phyloP scores from a whole-genome alignment of 306 rosid genomes.

The Mimosa bimucronata region DNA sequence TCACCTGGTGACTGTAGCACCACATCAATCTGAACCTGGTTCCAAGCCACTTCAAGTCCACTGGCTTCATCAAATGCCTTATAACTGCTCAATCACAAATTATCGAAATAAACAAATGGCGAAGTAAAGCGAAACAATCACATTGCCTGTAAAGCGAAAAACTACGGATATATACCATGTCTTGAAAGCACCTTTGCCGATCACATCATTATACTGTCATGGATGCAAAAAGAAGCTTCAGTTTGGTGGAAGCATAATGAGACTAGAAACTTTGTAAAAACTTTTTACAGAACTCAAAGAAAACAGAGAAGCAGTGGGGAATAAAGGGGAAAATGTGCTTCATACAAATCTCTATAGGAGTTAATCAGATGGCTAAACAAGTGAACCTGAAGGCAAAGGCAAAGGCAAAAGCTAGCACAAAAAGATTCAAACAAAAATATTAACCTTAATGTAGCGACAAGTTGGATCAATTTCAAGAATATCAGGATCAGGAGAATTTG shows the following conservation, averaged over 20 bases:
- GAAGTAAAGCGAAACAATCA: background rate
- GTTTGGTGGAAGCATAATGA: constrained; percentile 2
- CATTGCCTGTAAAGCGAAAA: too few species aligned
- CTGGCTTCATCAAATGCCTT: constrained; percentile 84
- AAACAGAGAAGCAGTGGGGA: too few species aligned
- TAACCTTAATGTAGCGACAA: constrained; percentile 59
- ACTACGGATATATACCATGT: constrained; percentile 49
- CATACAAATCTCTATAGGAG: background rate
- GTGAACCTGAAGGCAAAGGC: background rate
- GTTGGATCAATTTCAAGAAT: constrained; percentile 61
- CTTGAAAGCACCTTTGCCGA: constrained; percentile 59
- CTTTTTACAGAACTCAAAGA: background rate
- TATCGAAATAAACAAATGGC: background rate
- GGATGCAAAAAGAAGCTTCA: constrained; percentile 30
- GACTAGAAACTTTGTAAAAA: background rate
- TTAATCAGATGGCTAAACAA: background rate
- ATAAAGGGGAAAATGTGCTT: background rate
- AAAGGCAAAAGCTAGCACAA: background rate
- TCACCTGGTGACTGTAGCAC: constrained; percentile 78
- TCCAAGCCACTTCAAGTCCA: constrained; percentile 95
- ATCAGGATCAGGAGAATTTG: constrained; percentile 59
- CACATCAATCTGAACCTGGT: constrained; percentile 70
- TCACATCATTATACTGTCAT: constrained; percentile 49
- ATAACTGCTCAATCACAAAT: constrained; percentile 53
- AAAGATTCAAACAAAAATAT: constrained; percentile 20